phyloP scores from a whole-genome alignment of 2,329 filamentous ascomycete species.

The Pseudogymnoascus sp. region DNA sequence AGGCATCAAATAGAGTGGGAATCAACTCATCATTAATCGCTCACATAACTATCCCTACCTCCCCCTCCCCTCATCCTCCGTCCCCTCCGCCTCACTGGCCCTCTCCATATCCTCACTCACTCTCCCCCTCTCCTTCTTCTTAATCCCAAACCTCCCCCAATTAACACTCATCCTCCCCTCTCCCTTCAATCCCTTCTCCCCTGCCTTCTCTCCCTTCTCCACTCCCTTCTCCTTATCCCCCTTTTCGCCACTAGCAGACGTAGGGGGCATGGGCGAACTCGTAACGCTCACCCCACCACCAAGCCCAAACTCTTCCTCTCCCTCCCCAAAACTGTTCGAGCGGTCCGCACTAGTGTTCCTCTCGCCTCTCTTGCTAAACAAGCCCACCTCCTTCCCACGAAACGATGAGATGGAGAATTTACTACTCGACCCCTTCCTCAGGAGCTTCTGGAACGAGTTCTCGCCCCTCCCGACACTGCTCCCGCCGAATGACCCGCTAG shows the following conservation, averaged over 20 bases:
- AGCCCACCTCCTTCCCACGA: constrained; percentile 39
- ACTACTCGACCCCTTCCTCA: constrained; percentile 57
- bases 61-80: constrained; percentile 20
- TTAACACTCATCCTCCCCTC: constrained; percentile 24
- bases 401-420: constrained; percentile 56
- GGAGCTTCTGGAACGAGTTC: constrained; percentile 47
- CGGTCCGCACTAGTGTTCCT: constrained; percentile 46
- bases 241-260: constrained; percentile 44
- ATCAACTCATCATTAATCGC: not conserved
- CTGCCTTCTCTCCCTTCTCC: constrained; percentile 24
- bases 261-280: constrained; percentile 34
- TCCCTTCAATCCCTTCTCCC: constrained; percentile 14
- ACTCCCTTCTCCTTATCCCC: constrained; percentile 36
- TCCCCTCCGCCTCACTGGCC: constrained; percentile 23
- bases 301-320: constrained; percentile 38
- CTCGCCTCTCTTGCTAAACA: not conserved
- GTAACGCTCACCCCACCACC: constrained; percentile 40
- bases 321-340: constrained; percentile 48
- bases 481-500: not conserved
- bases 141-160: constrained; percentile 24
- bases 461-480: constrained; percentile 4
- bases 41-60: not conserved
- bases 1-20: not conserved
- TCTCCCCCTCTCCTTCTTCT: constrained; percentile 19
- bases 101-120: constrained; percentile 26